Percentiles rank a stretch among this genome's conserved stretches.
Conservation (phyloP, 257 asterid genomes). For the Plantago elongata region DNA sequence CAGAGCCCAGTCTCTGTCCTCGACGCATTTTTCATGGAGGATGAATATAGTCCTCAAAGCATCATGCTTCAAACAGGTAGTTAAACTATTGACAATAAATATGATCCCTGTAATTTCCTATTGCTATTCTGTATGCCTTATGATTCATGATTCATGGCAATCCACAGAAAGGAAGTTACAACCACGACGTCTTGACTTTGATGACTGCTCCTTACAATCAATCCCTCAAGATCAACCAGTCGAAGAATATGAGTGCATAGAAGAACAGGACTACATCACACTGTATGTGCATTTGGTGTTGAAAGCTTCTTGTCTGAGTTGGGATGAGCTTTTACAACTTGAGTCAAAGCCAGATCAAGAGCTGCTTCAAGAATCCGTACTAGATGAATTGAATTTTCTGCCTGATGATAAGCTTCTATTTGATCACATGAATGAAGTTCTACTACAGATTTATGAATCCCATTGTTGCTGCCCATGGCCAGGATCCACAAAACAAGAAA, state of each 20-base stretch:
- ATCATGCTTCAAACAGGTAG: constrained; percentile 38
- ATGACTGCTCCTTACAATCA: constrained; percentile 32
- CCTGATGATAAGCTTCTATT: constrained; percentile 52
- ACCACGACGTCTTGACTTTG: constrained; percentile 54
- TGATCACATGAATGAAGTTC: constrained; percentile 61
- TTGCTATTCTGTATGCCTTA: not conserved
- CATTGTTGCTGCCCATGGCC: constrained; percentile 38
- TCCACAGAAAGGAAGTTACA: constrained; percentile 38
- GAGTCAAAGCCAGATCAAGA: constrained; percentile 26
- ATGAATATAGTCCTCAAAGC: constrained; percentile 44
- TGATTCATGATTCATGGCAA: constrained; percentile 16
- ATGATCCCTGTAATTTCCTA: not conserved
- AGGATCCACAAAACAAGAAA: constrained; percentile 33
- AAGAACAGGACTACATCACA: constrained; percentile 36
- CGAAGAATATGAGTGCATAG: constrained; percentile 21
- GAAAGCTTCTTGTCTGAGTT: constrained; percentile 41
- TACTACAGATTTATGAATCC: constrained; percentile 32
- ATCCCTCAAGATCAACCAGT: constrained; percentile 20
- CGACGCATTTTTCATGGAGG: constrained; percentile 53
- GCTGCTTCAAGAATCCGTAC: constrained; percentile 36
- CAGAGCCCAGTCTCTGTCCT: constrained; percentile 85
- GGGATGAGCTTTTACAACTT: constrained; percentile 40
- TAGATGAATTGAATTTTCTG: constrained; percentile 37
- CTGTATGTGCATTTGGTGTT: constrained; percentile 44
- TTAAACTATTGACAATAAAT: constrained; percentile 8